phyloP scores from a whole-genome alignment of 2,329 filamentous ascomycete genomes.

The Alternaria gansuensis region DNA sequence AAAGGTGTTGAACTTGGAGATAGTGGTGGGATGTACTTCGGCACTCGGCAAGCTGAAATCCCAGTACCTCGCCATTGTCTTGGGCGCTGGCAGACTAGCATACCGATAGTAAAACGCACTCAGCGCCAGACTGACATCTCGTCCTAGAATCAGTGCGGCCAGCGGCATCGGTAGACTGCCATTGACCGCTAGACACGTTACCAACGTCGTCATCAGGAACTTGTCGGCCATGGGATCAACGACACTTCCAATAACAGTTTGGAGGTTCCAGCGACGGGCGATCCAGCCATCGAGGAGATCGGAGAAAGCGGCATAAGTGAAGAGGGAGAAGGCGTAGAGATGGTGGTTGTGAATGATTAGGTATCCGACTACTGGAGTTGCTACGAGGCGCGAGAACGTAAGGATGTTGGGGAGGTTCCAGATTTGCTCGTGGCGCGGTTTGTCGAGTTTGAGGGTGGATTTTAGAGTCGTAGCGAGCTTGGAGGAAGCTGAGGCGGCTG shows the following conservation, averaged over 20 bases:
- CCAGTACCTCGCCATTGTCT: conserved; percentile 94
- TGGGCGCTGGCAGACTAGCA: conserved; percentile 91
- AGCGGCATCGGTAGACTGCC: conserved; percentile 86
- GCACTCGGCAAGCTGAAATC: conserved; percentile 92
- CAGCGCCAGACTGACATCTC: conserved; percentile 83
- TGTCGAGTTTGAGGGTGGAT: conserved; percentile 43
- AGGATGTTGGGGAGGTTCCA: conserved; percentile 96
- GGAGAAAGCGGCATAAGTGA: conserved; percentile 89
- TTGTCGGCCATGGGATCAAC: conserved; percentile 95
- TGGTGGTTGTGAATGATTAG: conserved; percentile 85
- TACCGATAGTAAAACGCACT: conserved; percentile 95
- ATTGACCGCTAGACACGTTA: conserved; percentile 83
- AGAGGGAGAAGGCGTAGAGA: conserved; percentile 80
- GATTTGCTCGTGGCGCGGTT: conserved; percentile 76
- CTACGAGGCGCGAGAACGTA: conserved; percentile 83
- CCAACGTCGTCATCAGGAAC: conserved; percentile 90
- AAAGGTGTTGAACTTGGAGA: conserved; percentile 92
- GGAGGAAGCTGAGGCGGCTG: conserved; percentile 25
- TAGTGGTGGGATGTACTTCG: conserved; percentile 82
- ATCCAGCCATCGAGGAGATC: conserved; percentile 96
- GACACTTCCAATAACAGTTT: conserved; percentile 93
- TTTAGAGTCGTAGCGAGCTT: conserved; percentile 42
- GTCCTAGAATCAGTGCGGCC: conserved; percentile 86
- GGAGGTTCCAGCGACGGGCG: conserved; percentile 83
- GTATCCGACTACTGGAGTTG: conserved; percentile 87